Percentiles rank a stretch among this genome's conserved stretches.
phyloP scores from a whole-genome alignment of 1,284 basidiomycete genomes.

The Apiotrichum mycotoxinovorans region DNA sequence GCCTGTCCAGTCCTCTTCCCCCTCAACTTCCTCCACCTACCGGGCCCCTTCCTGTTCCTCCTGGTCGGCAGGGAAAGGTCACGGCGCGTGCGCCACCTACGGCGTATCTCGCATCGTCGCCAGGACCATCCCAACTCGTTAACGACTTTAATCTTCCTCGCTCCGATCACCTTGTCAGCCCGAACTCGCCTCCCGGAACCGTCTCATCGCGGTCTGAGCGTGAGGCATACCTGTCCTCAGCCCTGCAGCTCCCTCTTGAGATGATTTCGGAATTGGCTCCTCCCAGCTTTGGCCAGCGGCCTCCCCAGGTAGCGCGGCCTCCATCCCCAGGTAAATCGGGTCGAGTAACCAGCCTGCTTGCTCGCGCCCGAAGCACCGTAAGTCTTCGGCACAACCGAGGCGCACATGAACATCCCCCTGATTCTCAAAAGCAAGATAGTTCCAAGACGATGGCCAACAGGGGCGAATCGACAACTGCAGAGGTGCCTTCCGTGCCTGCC shows the following conservation, averaged over 20 bases:
- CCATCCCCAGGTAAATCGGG: background rate
- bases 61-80: background rate
- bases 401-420: background rate
- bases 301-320: background rate
- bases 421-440: background rate
- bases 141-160: conserved; percentile 1
- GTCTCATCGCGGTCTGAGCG: conserved; percentile 19
- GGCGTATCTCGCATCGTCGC: conserved; percentile 2
- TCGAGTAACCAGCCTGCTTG: background rate
- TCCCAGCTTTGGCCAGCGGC: background rate
- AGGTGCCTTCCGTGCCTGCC: background rate
- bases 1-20: background rate
- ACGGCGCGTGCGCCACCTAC: background rate
- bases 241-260: conserved; percentile 35
- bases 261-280: conserved; percentile 25
- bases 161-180: conserved; percentile 4
- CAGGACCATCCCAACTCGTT: background rate
- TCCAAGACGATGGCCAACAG: background rate
- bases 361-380: background rate
- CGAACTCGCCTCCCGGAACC: background rate
- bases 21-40: background rate
- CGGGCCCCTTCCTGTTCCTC: background rate
- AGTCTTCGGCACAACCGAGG: background rate
- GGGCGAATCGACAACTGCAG: background rate
- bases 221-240: conserved; percentile 38